phyloP scores from a whole-genome alignment of 306 rosid genomes.

The Lotus japonicus region DNA sequence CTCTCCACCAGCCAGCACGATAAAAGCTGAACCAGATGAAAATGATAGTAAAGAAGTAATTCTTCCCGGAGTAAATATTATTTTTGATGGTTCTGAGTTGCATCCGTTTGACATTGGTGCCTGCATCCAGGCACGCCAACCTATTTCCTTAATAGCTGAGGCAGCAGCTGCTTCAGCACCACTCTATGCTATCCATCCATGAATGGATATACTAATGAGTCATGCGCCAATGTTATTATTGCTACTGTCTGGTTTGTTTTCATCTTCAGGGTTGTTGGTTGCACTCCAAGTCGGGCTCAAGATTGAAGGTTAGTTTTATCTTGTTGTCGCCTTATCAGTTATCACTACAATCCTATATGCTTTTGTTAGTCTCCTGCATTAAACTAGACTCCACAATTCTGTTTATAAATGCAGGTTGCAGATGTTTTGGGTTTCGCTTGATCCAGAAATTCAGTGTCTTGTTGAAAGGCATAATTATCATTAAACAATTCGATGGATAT shows the following conservation, averaged over 20 bases:
- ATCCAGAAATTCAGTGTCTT: not conserved
- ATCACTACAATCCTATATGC: not conserved
- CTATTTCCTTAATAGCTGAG: slow-evolving; percentile 74
- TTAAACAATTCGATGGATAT: not conserved
- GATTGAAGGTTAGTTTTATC: slow-evolving; percentile 36
- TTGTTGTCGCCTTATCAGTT: too few relatives aligned
- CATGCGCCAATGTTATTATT: not conserved
- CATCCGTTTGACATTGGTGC: slow-evolving; percentile 80
- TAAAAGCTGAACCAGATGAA: slow-evolving; percentile 68
- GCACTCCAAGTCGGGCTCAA: slow-evolving; percentile 6
- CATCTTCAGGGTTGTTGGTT: slow-evolving; percentile 24
- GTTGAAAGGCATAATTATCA: too few relatives aligned
- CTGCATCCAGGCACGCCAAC: slow-evolving; percentile 89
- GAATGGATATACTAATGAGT: not conserved
- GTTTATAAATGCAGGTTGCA: not conserved
- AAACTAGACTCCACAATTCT: slow-evolving; percentile 1
- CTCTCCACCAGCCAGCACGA: slow-evolving; percentile 24
- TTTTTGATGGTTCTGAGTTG: slow-evolving; percentile 78
- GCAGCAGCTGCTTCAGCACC: slow-evolving; percentile 70
- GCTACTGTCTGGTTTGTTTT: slow-evolving; percentile 25
- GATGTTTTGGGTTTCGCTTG: slow-evolving; percentile 1
- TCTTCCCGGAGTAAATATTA: slow-evolving; percentile 82
- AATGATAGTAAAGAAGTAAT: slow-evolving; percentile 65
- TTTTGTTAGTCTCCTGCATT: not conserved
- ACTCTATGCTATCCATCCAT: not conserved